These are phyloP conservation scores for Nyctanthes arbortristis DNA, from an alignment of 257 asterid genomes.

Conservation along the genomic window DNA sequence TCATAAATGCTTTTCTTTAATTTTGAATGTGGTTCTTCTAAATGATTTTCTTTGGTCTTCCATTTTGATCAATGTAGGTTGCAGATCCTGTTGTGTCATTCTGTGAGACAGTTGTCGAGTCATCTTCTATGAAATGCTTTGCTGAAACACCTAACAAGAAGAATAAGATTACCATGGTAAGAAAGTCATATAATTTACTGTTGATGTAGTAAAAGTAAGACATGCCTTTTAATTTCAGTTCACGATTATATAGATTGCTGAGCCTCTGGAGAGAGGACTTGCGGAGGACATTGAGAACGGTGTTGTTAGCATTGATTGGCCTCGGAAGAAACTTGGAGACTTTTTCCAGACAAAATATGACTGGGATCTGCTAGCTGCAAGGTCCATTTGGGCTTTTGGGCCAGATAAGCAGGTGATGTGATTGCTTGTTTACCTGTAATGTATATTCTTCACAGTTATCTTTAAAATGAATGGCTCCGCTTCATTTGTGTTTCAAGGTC, in stretches of 20 bases:
- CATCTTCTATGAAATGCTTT: constrained; percentile 97
- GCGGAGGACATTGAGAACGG: constrained; percentile 97
- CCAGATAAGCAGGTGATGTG: constrained; percentile 87
- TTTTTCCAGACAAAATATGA: constrained; percentile 92
- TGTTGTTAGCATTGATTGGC: constrained; percentile 90
- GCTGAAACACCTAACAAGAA: constrained; percentile 99
- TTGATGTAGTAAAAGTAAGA: constrained; percentile 3
- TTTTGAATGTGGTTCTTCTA: background rate
- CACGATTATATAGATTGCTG: constrained; percentile 68
- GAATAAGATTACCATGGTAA: constrained; percentile 95
- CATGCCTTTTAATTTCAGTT: background rate
- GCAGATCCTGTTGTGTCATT: constrained; percentile 99
- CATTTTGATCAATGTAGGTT: constrained; percentile 50
- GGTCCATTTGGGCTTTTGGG: constrained; percentile 99
- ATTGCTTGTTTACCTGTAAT: background rate
- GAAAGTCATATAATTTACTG: constrained; percentile 14
- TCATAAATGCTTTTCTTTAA: background rate
- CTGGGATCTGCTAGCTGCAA: constrained; percentile 98
- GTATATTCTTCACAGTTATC: background rate
- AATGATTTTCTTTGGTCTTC: constrained; percentile 14
- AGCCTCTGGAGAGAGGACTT: constrained; percentile 96
- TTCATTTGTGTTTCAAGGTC: background rate
- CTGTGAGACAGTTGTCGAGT: constrained; percentile 96
- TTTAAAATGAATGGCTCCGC: constrained; percentile 3
- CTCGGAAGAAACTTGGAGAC: constrained; percentile 84